Conservation (phyloP, 495 filamentous ascomycete species). For the Tuber borchii region DNA sequence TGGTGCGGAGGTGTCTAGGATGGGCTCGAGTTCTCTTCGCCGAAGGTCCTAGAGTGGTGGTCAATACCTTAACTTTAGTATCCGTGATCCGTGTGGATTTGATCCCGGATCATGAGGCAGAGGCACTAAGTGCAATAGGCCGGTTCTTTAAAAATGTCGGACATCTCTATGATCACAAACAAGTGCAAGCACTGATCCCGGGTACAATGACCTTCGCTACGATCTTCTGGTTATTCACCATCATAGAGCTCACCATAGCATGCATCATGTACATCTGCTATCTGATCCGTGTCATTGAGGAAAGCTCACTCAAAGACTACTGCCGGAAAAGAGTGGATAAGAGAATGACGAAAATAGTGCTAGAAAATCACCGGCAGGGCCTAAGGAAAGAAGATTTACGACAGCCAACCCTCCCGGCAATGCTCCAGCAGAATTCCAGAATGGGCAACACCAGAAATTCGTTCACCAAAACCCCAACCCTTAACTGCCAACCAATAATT, state of each 20-base stretch:
- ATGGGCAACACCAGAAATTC: background rate
- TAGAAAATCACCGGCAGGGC: constrained; percentile 74
- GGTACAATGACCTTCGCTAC: constrained; percentile 87
- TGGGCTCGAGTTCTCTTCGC: constrained; percentile 85
- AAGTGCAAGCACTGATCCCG: constrained; percentile 70
- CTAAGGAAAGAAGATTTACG: constrained; percentile 63
- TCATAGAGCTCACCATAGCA: constrained; percentile 65
- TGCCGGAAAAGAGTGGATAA: constrained; percentile 84
- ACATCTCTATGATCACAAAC: constrained; percentile 61
- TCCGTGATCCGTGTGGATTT: constrained; percentile 67
- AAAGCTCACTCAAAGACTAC: constrained; percentile 69
- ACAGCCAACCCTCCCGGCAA: constrained; percentile 63
- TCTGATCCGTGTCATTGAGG: constrained; percentile 81
- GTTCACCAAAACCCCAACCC: background rate
- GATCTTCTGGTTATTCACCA: constrained; percentile 78
- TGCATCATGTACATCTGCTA: constrained; percentile 74
- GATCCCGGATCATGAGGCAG: constrained; percentile 54
- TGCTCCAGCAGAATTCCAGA: background rate
- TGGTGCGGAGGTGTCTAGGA: constrained; percentile 46
- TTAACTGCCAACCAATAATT: background rate
- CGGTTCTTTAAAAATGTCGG: constrained; percentile 73
- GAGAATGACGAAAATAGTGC: constrained; percentile 71
- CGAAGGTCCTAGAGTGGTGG: constrained; percentile 78
- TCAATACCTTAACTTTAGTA: constrained; percentile 83
- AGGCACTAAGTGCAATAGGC: constrained; percentile 50